These are phyloP conservation scores for Gossypioides kirkii DNA, from an alignment of 345 rosid species.

Conservation along the genomic window DNA sequence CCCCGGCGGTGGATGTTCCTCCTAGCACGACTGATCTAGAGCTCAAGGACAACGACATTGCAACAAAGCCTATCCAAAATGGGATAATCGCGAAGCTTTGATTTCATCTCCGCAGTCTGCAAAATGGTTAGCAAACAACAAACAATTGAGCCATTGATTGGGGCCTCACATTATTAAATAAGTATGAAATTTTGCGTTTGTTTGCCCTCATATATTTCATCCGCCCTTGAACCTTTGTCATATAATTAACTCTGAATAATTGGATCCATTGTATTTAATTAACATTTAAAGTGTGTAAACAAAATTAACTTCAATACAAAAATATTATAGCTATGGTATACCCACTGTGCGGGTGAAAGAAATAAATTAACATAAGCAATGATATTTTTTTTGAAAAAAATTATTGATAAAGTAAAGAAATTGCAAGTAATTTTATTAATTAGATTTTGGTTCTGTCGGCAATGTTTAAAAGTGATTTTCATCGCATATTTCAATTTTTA, in stretches of 20 bases:
- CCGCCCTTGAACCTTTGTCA: background rate
- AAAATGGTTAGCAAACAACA: background rate
- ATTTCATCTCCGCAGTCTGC: background rate
- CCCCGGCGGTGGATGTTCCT: slow-evolving; percentile 65
- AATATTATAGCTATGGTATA: too few species aligned
- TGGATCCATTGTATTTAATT: background rate
- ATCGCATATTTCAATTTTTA: too few species aligned
- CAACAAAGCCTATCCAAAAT: slow-evolving; percentile 38
- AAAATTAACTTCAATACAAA: too few species aligned
- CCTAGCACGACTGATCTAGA: slow-evolving; percentile 46
- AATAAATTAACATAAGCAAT: too few species aligned
- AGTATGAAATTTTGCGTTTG: background rate
- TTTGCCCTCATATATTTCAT: background rate
- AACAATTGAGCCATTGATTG: background rate
- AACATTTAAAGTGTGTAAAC: too few species aligned
- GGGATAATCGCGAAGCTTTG: slow-evolving; percentile 48
- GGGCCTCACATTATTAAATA: background rate
- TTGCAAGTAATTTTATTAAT: too few species aligned
- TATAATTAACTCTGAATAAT: slow-evolving; percentile 1
- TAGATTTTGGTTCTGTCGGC: too few species aligned
- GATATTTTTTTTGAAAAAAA: too few species aligned
- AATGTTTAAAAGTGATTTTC: too few species aligned
- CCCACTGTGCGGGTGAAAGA: too few species aligned
- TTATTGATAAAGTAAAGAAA: too few species aligned
- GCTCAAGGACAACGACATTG: slow-evolving; percentile 35